Percentiles rank a stretch among this genome's conserved stretches.
These are phyloP conservation scores for Punica granatum DNA, from an alignment of 345 rosid genomes.

Conservation along the genomic window DNA sequence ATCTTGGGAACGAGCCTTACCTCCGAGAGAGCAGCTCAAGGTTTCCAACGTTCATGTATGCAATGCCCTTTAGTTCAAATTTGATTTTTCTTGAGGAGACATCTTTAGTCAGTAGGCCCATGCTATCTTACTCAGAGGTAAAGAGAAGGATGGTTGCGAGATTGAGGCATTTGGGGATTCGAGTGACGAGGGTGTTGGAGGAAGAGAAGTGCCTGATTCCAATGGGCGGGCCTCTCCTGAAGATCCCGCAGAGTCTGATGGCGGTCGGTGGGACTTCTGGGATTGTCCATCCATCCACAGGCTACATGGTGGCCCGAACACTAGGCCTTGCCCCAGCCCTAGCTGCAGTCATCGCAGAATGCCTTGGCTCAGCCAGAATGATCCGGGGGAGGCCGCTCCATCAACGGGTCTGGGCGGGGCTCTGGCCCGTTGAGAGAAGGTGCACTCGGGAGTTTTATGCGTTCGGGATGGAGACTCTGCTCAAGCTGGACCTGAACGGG, in stretches of 20 bases:
- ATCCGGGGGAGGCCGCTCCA: slow-evolving; percentile 49
- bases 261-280: slow-evolving; percentile 60
- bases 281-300: slow-evolving; percentile 65
- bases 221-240: slow-evolving; percentile 71
- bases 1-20: slow-evolving; percentile 53
- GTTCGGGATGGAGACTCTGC: slow-evolving; percentile 62
- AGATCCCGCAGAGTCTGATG: slow-evolving; percentile 53
- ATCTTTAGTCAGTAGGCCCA: slow-evolving; percentile 52
- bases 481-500: slow-evolving; percentile 50
- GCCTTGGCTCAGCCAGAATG: slow-evolving; percentile 62
- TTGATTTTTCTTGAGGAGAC: slow-evolving; percentile 58
- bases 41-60: slow-evolving; percentile 50
- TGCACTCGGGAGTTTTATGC: slow-evolving; percentile 33
- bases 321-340: slow-evolving; percentile 42
- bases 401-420: slow-evolving; percentile 42
- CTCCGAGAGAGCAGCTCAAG: slow-evolving; percentile 32
- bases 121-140: slow-evolving; percentile 39
- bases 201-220: slow-evolving; percentile 70
- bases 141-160: slow-evolving; percentile 65
- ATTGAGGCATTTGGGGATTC: slow-evolving; percentile 53
- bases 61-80: slow-evolving; percentile 51
- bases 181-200: slow-evolving; percentile 43
- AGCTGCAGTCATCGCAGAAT: slow-evolving; percentile 47
- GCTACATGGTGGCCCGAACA: slow-evolving; percentile 51
- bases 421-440: slow-evolving; percentile 53